Evolutionary conservation across 202 grass and related monocot species (phyloP).

Genomic region (Schoenoplectus triqueter): DNA sequence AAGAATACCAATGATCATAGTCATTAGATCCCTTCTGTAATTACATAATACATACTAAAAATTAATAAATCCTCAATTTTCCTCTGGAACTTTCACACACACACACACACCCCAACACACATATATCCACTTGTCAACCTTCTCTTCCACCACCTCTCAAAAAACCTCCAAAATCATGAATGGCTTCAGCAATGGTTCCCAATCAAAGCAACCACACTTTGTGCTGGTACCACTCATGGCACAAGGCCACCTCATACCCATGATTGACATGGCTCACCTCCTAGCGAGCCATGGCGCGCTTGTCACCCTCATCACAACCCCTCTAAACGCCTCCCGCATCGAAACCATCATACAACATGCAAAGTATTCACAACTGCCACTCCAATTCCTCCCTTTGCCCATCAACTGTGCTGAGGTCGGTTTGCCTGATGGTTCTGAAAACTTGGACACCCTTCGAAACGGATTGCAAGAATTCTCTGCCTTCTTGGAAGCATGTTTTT

Average conservation of each 20-base stretch:
- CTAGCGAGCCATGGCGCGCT: slow-evolving; percentile 33
- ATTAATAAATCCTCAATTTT: not conserved
- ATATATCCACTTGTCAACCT: not conserved
- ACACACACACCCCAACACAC: not conserved
- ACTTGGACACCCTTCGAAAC: slow-evolving; percentile 17
- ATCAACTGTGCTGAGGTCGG: slow-evolving; percentile 9
- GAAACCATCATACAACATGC: slow-evolving; percentile 28
- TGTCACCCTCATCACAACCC: slow-evolving; percentile 40
- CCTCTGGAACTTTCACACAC: slow-evolving; percentile 3
- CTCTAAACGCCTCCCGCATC: slow-evolving; percentile 35
- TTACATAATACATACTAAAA: too few species aligned
- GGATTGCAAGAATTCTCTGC: not conserved
- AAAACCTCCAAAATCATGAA: not conserved
- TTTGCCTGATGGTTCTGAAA: slow-evolving; percentile 38
- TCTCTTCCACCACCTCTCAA: not conserved
- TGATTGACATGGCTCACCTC: slow-evolving; percentile 45
- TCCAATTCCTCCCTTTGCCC: slow-evolving; percentile 24
- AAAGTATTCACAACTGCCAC: not conserved
- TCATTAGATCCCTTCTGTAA: too few species aligned
- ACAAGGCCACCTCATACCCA: slow-evolving; percentile 46
- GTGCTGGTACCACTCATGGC: slow-evolving; percentile 36
- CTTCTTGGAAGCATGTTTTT: slow-evolving; percentile 23
- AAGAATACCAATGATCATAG: too few species aligned
- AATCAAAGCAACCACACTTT: slow-evolving; percentile 39
- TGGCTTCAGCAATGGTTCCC: not conserved